Percentiles rank a stretch among this genome's conserved stretches.
Conservation (phyloP, 345 rosid genomes). For the Populus davidiana region DNA sequence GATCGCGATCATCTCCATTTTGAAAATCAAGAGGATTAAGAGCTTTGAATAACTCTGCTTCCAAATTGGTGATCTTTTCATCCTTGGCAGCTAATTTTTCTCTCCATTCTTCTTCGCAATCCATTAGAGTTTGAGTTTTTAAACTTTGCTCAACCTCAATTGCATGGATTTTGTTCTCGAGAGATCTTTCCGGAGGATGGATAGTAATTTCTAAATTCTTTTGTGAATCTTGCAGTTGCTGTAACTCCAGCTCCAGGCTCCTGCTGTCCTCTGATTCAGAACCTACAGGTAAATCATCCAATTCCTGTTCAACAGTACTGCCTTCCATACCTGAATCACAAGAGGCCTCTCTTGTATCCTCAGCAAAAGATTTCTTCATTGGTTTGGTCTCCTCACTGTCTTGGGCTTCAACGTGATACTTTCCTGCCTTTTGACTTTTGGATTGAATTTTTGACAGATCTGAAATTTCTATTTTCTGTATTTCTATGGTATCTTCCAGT, state of each 20-base stretch:
- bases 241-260: conserved; percentile 29
- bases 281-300: conserved; percentile 16
- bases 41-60: conserved; percentile 38
- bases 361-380: conserved; percentile 7
- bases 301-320: conserved; percentile 5
- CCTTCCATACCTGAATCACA: conserved; percentile 22
- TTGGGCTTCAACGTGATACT: conserved; percentile 6
- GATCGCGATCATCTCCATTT: conserved; percentile 19
- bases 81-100: conserved; percentile 37
- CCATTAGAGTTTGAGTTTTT: conserved; percentile 25
- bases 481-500: conserved; percentile 54
- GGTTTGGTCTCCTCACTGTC: conserved; percentile 8
- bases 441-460: conserved; percentile 25
- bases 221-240: conserved; percentile 32
- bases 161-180: conserved; percentile 39
- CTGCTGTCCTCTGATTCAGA: conserved; percentile 21
- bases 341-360: conserved; percentile 14
- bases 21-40: conserved; percentile 17
- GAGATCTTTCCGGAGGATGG: conserved; percentile 29
- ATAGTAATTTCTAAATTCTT: conserved; percentile 32
- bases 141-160: conserved; percentile 28
- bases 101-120: conserved; percentile 39
- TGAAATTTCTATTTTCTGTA: conserved; percentile 49
- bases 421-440: conserved; percentile 17
- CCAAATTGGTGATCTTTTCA: conserved; percentile 34